Percentiles rank a stretch among this genome's conserved stretches.
phyloP scores from a whole-genome alignment of 352 stramenopile species.

The Globisporangium irregulare region DNA sequence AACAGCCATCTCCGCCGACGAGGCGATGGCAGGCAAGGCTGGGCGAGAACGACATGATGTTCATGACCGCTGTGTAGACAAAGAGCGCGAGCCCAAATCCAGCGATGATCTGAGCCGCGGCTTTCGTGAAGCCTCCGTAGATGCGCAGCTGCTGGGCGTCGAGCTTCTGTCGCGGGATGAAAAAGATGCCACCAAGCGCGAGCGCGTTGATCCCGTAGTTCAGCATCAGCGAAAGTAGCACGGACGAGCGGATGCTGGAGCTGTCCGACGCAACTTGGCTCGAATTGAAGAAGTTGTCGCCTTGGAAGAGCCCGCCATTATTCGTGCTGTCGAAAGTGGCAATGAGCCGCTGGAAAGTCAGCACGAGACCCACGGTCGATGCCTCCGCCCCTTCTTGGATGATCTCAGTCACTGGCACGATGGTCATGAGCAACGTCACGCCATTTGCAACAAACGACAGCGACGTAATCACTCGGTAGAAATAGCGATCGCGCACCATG shows the following conservation, averaged over 20 bases:
- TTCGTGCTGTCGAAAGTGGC: slow-evolving; percentile 39
- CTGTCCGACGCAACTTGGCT: slow-evolving; percentile 28
- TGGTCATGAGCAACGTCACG: slow-evolving; percentile 23
- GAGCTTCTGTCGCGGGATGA: slow-evolving; percentile 56
- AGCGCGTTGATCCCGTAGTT: slow-evolving; percentile 48
- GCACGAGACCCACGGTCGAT: slow-evolving; percentile 44
- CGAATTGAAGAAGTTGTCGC: slow-evolving; percentile 30
- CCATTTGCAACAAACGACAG: slow-evolving; percentile 21
- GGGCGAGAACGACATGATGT: slow-evolving; percentile 35
- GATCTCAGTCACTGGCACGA: slow-evolving; percentile 58
- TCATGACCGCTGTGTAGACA: slow-evolving; percentile 33
- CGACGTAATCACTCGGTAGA: slow-evolving; percentile 29
- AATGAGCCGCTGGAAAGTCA: slow-evolving; percentile 54
- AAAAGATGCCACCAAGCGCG: slow-evolving; percentile 26
- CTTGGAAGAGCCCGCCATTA: slow-evolving; percentile 36
- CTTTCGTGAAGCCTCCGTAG: slow-evolving; percentile 59
- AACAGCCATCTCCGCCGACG: slow-evolving; percentile 33
- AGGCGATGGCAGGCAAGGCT: slow-evolving; percentile 25
- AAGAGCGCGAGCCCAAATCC: slow-evolving; percentile 28
- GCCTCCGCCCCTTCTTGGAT: slow-evolving; percentile 51
- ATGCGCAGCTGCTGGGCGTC: slow-evolving; percentile 58
- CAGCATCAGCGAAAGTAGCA: slow-evolving; percentile 31
- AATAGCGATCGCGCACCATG: slow-evolving; percentile 23
- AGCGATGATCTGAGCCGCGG: slow-evolving; percentile 31
- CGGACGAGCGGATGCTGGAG: slow-evolving; percentile 23